Evolutionary conservation across 2,329 filamentous ascomycete genomes (phyloP).

Genomic region (Mariannaea sp.): DNA sequence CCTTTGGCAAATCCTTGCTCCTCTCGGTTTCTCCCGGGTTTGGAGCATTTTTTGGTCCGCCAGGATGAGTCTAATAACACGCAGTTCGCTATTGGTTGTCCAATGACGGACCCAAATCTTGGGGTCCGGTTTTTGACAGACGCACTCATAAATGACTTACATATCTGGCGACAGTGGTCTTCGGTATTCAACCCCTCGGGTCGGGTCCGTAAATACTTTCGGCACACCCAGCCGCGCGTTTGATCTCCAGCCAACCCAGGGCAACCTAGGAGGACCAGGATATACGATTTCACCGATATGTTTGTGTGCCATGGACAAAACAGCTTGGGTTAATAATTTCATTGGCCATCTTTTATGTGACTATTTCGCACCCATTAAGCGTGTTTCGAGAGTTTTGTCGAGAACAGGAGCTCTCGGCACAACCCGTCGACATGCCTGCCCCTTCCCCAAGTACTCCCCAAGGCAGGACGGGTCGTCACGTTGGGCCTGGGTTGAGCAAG

Average conservation of each 20-base stretch:
- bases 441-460: too few relatives aligned
- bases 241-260: slow-evolving; percentile 22
- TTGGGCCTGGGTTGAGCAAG: slow-evolving; percentile 4
- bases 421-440: neutral
- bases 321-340: too few relatives aligned
- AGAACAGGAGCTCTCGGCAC: neutral
- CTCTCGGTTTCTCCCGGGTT: slow-evolving; percentile 16
- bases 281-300: slow-evolving; percentile 15
- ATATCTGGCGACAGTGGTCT: slow-evolving; percentile 20
- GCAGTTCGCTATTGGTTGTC: slow-evolving; percentile 21
- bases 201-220: slow-evolving; percentile 22
- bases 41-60: slow-evolving; percentile 23
- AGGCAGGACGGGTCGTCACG: too few relatives aligned
- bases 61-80: slow-evolving; percentile 21
- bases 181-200: slow-evolving; percentile 25
- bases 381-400: slow-evolving; percentile 11
- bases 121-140: slow-evolving; percentile 23
- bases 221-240: slow-evolving; percentile 16
- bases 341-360: too few relatives aligned
- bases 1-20: too few relatives aligned
- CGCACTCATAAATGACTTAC: slow-evolving; percentile 25
- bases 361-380: neutral
- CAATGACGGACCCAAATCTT: slow-evolving; percentile 12
- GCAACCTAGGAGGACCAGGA: slow-evolving; percentile 14
- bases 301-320: slow-evolving; percentile 18